Evolutionary conservation across 2,329 filamentous ascomycete species (phyloP).

Genomic region (Incumbomyces delicatus): DNA sequence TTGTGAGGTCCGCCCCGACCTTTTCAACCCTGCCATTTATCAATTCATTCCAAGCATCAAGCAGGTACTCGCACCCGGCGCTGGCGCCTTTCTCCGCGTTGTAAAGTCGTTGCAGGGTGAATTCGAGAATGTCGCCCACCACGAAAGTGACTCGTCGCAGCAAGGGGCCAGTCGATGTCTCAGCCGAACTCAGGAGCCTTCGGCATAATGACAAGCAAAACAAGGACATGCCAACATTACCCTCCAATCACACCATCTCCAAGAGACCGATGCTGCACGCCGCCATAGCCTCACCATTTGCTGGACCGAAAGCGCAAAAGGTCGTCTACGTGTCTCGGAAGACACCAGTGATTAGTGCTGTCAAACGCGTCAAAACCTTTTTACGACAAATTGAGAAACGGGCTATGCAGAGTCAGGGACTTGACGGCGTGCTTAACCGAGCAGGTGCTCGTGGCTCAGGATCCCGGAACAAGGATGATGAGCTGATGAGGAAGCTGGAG

Average conservation of each 20-base stretch:
- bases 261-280: constrained; percentile 52
- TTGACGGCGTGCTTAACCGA: constrained; percentile 23
- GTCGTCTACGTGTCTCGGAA: constrained; percentile 46
- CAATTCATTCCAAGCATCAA: no score
- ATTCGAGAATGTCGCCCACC: no score
- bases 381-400: constrained; percentile 45
- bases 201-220: constrained; percentile 17
- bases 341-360: constrained; percentile 48
- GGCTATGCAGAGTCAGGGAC: constrained; percentile 26
- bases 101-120: no score
- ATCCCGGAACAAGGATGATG: constrained; percentile 1
- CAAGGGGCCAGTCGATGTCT: constrained; percentile 8
- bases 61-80: no score
- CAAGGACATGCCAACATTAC: constrained; percentile 11
- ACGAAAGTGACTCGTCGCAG: neutral
- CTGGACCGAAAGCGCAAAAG: constrained; percentile 40
- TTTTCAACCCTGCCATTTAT: no score
- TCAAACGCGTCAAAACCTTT: constrained; percentile 51
- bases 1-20: no score
- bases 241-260: constrained; percentile 36
- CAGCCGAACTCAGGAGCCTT: constrained; percentile 13
- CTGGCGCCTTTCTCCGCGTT: no score
- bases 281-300: constrained; percentile 44
- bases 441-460: constrained; percentile 5
- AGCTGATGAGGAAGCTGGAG: constrained; percentile 17